Conservation (phyloP, 176 grass and related monocot genomes). For the Typha latifolia region DNA sequence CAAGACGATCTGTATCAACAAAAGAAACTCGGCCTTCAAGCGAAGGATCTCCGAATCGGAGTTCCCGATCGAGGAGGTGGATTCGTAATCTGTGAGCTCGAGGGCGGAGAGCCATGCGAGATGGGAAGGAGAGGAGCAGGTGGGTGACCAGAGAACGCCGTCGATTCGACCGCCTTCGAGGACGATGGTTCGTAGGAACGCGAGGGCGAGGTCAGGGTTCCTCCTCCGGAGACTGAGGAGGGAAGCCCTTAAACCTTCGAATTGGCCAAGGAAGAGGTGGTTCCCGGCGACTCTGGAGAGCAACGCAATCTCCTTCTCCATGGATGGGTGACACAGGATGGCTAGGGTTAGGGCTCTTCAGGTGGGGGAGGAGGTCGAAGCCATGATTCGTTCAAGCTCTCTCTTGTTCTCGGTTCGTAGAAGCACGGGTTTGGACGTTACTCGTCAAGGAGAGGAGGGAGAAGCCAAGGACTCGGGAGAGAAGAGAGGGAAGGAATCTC, state of each 20-base stretch:
- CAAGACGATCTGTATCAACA: constrained; percentile 49
- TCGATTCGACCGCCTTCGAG: constrained; percentile 53
- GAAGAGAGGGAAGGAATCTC: too few relatives aligned
- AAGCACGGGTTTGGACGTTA: too few relatives aligned
- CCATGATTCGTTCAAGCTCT: too few relatives aligned
- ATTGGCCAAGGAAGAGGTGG: constrained; percentile 88
- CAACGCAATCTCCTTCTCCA: constrained; percentile 59
- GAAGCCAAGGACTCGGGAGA: too few relatives aligned
- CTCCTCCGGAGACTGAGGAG: constrained; percentile 85
- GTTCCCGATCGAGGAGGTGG: constrained; percentile 11
- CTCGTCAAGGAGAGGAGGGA: too few relatives aligned
- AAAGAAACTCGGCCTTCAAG: constrained; percentile 58
- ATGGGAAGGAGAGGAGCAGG: constrained; percentile 68
- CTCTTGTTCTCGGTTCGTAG: too few relatives aligned
- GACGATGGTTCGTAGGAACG: constrained; percentile 50
- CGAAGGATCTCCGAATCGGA: constrained; percentile 49
- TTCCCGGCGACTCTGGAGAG: constrained; percentile 75
- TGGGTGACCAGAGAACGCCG: constrained; percentile 57
- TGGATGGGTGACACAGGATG: too few relatives aligned
- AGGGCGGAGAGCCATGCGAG: constrained; percentile 81
- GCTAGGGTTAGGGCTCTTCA: too few relatives aligned
- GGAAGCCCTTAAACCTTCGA: constrained; percentile 72
- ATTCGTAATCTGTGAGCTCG: constrained; percentile 48
- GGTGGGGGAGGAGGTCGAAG: too few relatives aligned
- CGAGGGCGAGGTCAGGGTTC: constrained; percentile 38